Conservation (phyloP, 306 rosid species). For the Argentina anserina region DNA sequence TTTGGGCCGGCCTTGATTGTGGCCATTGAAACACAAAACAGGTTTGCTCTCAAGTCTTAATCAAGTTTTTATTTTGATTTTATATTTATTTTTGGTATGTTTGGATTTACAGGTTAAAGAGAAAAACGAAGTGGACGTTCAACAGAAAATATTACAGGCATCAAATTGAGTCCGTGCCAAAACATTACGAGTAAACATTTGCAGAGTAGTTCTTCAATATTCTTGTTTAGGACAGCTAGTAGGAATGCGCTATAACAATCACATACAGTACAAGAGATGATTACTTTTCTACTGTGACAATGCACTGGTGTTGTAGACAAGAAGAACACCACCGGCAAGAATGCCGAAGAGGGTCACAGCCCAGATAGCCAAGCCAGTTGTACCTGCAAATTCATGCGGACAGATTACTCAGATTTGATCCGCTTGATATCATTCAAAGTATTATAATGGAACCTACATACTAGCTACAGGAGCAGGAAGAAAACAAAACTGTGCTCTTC, state of each 20-base stretch:
- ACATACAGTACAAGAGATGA: conserved; percentile 9
- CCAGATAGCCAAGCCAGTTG: conserved; percentile 94
- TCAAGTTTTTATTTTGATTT: too few species aligned
- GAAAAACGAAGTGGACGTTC: conserved; percentile 9
- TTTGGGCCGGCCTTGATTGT: too few species aligned
- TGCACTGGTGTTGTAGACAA: conserved; percentile 98
- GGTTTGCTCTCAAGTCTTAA: too few species aligned
- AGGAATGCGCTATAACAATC: conserved; percentile 9
- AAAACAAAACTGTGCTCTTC: not conserved
- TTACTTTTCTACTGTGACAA: conserved; percentile 54
- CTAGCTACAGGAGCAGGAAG: not conserved
- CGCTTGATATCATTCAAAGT: not conserved
- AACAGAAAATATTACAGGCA: conserved; percentile 12
- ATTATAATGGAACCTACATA: not conserved
- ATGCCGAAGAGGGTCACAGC: conserved; percentile 81
- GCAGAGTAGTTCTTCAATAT: conserved; percentile 26
- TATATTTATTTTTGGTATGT: too few species aligned
- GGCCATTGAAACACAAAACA: too few species aligned
- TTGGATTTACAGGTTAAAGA: not conserved
- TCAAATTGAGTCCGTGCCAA: conserved; percentile 22
- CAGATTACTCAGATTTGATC: not conserved
- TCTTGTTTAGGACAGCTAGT: conserved; percentile 31
- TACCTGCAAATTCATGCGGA: conserved; percentile 43
- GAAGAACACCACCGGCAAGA: conserved; percentile 92
- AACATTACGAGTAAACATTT: conserved; percentile 26